Evolutionary conservation across 768 basidiomycete species (phyloP), one percentile per base, ranked within the genome.

Genomic region (Cantharellus cinnabarinus): DNA sequence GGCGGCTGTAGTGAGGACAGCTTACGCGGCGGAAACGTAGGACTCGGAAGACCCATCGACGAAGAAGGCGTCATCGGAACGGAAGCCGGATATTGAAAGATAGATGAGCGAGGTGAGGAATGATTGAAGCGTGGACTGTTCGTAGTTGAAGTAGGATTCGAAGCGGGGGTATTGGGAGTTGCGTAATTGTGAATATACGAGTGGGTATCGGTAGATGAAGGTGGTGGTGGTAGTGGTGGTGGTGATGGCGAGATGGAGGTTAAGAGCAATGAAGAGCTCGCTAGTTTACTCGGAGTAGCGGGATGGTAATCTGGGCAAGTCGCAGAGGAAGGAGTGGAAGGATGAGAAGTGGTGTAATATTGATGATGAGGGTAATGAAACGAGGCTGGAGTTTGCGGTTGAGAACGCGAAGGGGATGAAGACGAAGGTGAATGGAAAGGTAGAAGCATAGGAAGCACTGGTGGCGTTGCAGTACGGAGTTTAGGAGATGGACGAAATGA

Each of bases 281-380:
- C 20, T 56, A 56, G 55, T 40, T 20, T 42, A 41, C 40, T 42
- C 42, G 55, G 55, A 42, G 42, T 41, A 42, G 55, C 20, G 57
- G 41, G 57, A 41, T 58, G 57, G 57, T 4, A 58, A 42, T 44
- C 38, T 58, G 57, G 57, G n/a, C 57, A 42, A 42, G 42, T 53
- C 51, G 60, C 62, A 61, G 60, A 62, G 63, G 60, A 62, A 61
- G 62, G 55, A 61, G 65, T 58, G 48, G 65, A 62, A 61, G 53
- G 59, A 59, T 37, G 64, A 63, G 63, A 59, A 52, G 64, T 59
- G 61, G 62, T 64, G 53, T 64, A 66, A 65, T 66, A 42, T 64
- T 66, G 55, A 63, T 71, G 61, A 66, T 74, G 56, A 65, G 66
- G 64, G 63, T 68, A 67, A 65, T 64, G 56, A 65, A 69, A 54